These are phyloP conservation scores for Glarea lozoyensis DNA, from an alignment of 495 filamentous ascomycete genomes.

Conservation along the genomic window DNA sequence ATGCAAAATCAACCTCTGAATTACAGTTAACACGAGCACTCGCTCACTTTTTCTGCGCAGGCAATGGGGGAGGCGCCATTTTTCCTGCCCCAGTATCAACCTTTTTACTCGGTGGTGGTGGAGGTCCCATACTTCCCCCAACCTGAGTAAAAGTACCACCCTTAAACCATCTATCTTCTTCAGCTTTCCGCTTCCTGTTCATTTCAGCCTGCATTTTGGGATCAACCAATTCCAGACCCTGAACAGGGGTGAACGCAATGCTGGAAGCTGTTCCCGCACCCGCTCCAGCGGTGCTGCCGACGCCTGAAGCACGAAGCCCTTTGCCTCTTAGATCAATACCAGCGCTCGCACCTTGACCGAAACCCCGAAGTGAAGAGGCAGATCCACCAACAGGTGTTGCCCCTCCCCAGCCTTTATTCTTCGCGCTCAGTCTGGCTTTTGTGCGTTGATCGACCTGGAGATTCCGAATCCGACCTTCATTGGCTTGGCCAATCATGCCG, in stretches of 20 bases:
- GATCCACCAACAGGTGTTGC: constrained; percentile 57
- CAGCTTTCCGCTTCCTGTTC: constrained; percentile 80
- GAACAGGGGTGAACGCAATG: constrained; percentile 87
- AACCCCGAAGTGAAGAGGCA: constrained; percentile 70
- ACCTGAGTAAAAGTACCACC: constrained; percentile 93
- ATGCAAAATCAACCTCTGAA: too few species aligned
- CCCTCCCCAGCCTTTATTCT: constrained; percentile 92
- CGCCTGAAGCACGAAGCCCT: constrained; percentile 68
- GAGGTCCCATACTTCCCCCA: constrained; percentile 36
- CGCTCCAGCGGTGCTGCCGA: constrained; percentile 56
- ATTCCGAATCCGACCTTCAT: constrained; percentile 78
- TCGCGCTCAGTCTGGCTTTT: constrained; percentile 82
- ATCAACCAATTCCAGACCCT: constrained; percentile 92
- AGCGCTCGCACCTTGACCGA: constrained; percentile 48
- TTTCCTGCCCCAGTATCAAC: constrained; percentile 18
- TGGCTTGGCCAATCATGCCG: constrained; percentile 87
- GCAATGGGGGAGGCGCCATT: constrained; percentile 21
- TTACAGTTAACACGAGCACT: too few species aligned
- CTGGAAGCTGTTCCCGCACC: constrained; percentile 70
- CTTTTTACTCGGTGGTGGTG: constrained; percentile 19
- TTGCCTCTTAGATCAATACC: constrained; percentile 60
- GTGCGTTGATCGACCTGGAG: constrained; percentile 90
- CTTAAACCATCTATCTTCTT: constrained; percentile 93
- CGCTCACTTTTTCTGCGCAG: constrained; percentile 13
- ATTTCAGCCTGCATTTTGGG: constrained; percentile 81